These are phyloP conservation scores for Senecio squalidus DNA, from an alignment of 140 eudicot genomes.

Conservation along the genomic window DNA sequence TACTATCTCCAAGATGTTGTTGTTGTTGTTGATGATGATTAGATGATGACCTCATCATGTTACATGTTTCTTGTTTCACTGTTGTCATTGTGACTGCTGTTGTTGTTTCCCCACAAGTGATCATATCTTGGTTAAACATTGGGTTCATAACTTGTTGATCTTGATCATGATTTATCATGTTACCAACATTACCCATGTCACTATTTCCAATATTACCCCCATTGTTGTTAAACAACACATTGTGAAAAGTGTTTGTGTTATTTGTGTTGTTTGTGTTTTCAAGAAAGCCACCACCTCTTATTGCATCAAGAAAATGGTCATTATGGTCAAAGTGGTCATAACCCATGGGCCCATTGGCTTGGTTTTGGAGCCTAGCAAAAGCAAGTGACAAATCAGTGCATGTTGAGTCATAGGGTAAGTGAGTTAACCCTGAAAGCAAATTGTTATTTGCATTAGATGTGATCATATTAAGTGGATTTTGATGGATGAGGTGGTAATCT, in stretches of 20 bases:
- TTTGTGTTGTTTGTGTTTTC: constrained; percentile 23
- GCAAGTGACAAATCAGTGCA: constrained; percentile 76
- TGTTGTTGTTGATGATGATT: too few relatives aligned
- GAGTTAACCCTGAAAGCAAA: constrained; percentile 23
- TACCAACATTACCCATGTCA: constrained; percentile 41
- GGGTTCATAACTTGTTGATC: constrained; percentile 31
- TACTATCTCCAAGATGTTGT: constrained; percentile 20
- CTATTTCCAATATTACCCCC: constrained; percentile 42
- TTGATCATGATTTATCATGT: constrained; percentile 26
- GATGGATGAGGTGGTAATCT: constrained; percentile 29
- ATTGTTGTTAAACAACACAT: constrained; percentile 32
- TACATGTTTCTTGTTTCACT: constrained; percentile 70
- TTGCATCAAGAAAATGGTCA: constrained; percentile 50
- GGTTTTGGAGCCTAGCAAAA: constrained; percentile 70
- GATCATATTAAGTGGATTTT: constrained; percentile 29
- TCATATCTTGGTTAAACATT: constrained; percentile 22
- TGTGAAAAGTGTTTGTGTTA: constrained; percentile 29
- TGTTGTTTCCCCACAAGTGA: constrained; percentile 33
- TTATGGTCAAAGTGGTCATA: constrained; percentile 28
- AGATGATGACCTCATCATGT: constrained; percentile 23
- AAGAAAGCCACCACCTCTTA: constrained; percentile 53
- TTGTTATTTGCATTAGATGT: constrained; percentile 21
- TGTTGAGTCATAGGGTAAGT: constrained; percentile 47
- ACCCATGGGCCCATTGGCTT: constrained; percentile 30
- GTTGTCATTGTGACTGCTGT: constrained; percentile 45